Percentiles rank a stretch among this genome's conserved stretches.
Evolutionary conservation across 2,329 filamentous ascomycete species (phyloP).

Genomic region (Cladobotryum mycophilum): DNA sequence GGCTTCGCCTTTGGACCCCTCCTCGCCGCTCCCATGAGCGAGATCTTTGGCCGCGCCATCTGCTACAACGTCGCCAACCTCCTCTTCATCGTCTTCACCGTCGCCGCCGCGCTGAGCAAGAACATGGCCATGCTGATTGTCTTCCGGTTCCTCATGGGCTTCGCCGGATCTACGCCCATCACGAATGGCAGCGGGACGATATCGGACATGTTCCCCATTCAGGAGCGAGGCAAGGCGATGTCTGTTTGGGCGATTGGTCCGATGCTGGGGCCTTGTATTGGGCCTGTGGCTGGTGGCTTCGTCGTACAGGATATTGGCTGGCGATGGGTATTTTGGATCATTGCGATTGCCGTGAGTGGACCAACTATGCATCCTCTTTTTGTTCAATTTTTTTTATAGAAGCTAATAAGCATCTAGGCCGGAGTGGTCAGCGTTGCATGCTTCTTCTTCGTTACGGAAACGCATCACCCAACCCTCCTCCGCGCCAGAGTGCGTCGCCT

Average conservation of each 20-base stretch:
- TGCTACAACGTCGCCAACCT: conserved; percentile 52
- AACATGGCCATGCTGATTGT: conserved; percentile 47
- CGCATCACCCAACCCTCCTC: no score
- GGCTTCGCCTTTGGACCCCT: conserved; percentile 38
- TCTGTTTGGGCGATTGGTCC: conserved; percentile 51
- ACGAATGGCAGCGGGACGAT: conserved; percentile 52
- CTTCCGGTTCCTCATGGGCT: conserved; percentile 53
- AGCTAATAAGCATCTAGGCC: no score
- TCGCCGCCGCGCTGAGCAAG: conserved; percentile 58
- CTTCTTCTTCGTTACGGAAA: no score
- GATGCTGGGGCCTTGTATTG: conserved; percentile 47
- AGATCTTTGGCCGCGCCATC: conserved; percentile 57
- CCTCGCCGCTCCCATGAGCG: conserved; percentile 51
- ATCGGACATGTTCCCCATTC: conserved; percentile 44
- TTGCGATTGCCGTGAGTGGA: no score
- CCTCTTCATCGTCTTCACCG: conserved; percentile 56
- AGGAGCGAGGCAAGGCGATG: conserved; percentile 42
- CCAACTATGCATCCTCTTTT: no score
- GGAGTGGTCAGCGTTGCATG: no score
- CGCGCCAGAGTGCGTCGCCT: no score
- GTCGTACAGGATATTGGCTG: conserved; percentile 44
- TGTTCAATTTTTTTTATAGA: no score
- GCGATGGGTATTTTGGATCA: conserved; percentile 43
- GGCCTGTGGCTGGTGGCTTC: conserved; percentile 45
- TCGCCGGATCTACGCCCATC: conserved; percentile 50